Percentiles rank a stretch among this genome's conserved stretches.
Conservation (phyloP, 345 rosid genomes). For the Crucihimalaya himalaica region DNA sequence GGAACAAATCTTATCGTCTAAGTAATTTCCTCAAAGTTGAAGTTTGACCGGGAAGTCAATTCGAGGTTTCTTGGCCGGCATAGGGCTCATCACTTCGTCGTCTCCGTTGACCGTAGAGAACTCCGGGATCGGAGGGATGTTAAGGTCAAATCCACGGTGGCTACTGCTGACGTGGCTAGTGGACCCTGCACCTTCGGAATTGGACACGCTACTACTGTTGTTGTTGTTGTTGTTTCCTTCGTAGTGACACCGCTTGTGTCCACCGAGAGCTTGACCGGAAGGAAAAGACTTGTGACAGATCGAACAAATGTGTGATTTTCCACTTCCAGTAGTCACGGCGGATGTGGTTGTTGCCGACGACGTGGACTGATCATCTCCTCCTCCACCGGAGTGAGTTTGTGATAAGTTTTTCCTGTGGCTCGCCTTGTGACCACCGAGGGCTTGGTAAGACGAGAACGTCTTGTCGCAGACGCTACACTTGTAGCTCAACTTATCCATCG, state of each 20-base stretch:
- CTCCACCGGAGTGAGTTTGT: slow-evolving; percentile 31
- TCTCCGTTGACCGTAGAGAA: slow-evolving; percentile 44
- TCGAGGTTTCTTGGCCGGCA: slow-evolving; percentile 52
- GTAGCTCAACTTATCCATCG: slow-evolving; percentile 36
- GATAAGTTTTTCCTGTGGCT: slow-evolving; percentile 46
- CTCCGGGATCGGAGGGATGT: slow-evolving; percentile 69
- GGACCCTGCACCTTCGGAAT: slow-evolving; percentile 62
- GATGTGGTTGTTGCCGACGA: slow-evolving; percentile 17
- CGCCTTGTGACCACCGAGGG: slow-evolving; percentile 62
- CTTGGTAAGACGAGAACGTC: slow-evolving; percentile 53
- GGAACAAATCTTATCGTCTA: slow-evolving; percentile 16
- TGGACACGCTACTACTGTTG: slow-evolving; percentile 41
- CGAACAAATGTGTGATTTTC: slow-evolving; percentile 55
- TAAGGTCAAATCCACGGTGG: slow-evolving; percentile 65
- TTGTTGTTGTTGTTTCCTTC: slow-evolving; percentile 43
- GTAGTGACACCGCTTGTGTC: slow-evolving; percentile 76
- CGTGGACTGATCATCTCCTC: slow-evolving; percentile 35
- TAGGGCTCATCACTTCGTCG: slow-evolving; percentile 61
- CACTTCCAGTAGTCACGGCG: slow-evolving; percentile 23
- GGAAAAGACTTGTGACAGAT: slow-evolving; percentile 63
- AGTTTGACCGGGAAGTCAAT: slow-evolving; percentile 31
- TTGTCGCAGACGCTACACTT: slow-evolving; percentile 57
- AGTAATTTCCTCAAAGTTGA: slow-evolving; percentile 12
- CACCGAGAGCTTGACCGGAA: slow-evolving; percentile 79
- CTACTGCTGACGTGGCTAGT: slow-evolving; percentile 54